phyloP scores from a whole-genome alignment of 768 basidiomycete species.

The Leccinum rimulosum region DNA sequence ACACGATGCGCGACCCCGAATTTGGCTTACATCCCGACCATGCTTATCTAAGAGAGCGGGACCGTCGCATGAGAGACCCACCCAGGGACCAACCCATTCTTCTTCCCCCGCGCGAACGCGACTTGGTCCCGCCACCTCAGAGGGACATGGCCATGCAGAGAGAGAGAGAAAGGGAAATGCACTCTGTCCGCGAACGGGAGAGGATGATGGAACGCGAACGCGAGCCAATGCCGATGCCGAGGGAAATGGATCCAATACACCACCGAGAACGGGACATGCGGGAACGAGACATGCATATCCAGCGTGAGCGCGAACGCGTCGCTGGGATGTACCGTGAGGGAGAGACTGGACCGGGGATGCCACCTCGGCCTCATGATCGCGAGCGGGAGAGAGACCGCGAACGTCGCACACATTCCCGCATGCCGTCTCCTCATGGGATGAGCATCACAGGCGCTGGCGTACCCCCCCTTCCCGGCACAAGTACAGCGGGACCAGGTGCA shows the following conservation, averaged over 20 bases:
- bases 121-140: constrained; percentile 15
- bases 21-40: constrained; percentile 23
- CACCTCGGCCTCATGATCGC: constrained; percentile 25
- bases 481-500: constrained; percentile 19
- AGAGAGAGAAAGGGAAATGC: constrained; percentile 23
- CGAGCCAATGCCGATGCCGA: constrained; percentile 14
- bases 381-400: constrained; percentile 33
- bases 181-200: constrained; percentile 21
- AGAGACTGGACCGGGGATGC: constrained; percentile 24
- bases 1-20: constrained; percentile 25
- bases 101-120: constrained; percentile 26
- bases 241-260: constrained; percentile 23
- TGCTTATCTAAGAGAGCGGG: constrained; percentile 25
- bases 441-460: constrained; percentile 6
- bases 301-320: constrained; percentile 28
- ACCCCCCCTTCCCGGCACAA: constrained; percentile 5
- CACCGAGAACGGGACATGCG: constrained; percentile 27
- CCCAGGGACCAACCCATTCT: constrained; percentile 19
- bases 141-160: constrained; percentile 24
- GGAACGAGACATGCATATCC: constrained; percentile 28
- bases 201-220: constrained; percentile 25
- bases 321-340: constrained; percentile 21
- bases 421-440: constrained; percentile 26
- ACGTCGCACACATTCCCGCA: constrained; percentile 25
- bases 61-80: constrained; percentile 20